phyloP scores from a whole-genome alignment of 495 filamentous ascomycete genomes.

The Acidomyces sp. region DNA sequence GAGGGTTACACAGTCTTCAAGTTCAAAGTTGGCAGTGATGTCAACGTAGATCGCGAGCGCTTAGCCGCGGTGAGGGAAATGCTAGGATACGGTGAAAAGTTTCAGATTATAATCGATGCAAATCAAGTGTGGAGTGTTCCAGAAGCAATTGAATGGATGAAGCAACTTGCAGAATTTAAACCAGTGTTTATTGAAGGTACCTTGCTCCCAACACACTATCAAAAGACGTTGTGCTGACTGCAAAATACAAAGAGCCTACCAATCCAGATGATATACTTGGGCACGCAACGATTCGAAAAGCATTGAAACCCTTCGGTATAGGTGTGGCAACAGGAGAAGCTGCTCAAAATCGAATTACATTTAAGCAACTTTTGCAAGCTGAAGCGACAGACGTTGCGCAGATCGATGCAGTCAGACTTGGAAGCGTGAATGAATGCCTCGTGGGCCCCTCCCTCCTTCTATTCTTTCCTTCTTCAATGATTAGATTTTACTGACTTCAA shows the following conservation, averaged over 20 bases:
- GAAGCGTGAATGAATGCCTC: slow-evolving; percentile 84
- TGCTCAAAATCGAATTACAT: slow-evolving; percentile 85
- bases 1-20: slow-evolving; percentile 81
- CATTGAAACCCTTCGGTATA: slow-evolving; percentile 56
- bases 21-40: slow-evolving; percentile 63
- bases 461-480: too few relatives aligned
- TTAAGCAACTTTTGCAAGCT: slow-evolving; percentile 73
- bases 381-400: slow-evolving; percentile 76
- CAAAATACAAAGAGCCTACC: too few relatives aligned
- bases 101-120: slow-evolving; percentile 84
- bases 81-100: slow-evolving; percentile 72
- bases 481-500: too few relatives aligned
- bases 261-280: slow-evolving; percentile 86
- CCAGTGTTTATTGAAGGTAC: slow-evolving; percentile 96
- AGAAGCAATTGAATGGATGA: slow-evolving; percentile 79
- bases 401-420: slow-evolving; percentile 77
- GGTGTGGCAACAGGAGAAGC: slow-evolving; percentile 91
- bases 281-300: slow-evolving; percentile 68
- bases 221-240: too few relatives aligned
- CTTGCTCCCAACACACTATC: too few relatives aligned
- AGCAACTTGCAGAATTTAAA: slow-evolving; percentile 63
- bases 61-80: slow-evolving; percentile 62
- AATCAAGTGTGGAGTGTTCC: slow-evolving; percentile 90
- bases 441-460: too few relatives aligned
- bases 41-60: slow-evolving; percentile 55